Evolutionary conservation across 1,139 yeast genomes (phyloP), one percentile per base, ranked within the genome.

Genomic region (Diutina ranongensis): DNA sequence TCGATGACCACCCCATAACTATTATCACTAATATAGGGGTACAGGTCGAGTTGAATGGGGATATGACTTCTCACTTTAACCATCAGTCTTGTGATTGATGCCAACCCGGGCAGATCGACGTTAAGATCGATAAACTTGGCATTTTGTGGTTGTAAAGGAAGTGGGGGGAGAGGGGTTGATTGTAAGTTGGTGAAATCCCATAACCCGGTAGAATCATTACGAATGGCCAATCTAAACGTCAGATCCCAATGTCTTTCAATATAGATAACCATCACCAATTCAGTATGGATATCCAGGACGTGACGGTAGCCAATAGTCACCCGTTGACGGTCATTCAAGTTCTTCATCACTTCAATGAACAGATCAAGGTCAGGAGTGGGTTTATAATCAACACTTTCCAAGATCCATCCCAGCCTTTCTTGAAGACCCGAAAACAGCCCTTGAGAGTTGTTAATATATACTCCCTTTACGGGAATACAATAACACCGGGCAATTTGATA

Each of bases 161-260:
- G 55, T 16, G 80, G 71, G 2, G 82, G 78, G 28, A 80, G 57
- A 2, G 89, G 80, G 35, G 68, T 62, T 15, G 78, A 80, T 50
- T 83, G 89, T 32, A 88, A 60, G 36, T 78, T 76, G 12, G 71
- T 71, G 58, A 80, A 85, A 58, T 88, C 95, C 97, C 97, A 89
- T 31, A 87, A 61, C 2, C 97, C 97, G 1, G 94, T 80, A 10
- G 55, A 60, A 58, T 88, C 95, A 58, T 89, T 86, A 62, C 96
- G 72, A 3, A 74, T 72, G 4, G 92, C 94, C 48, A 82, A 55
- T 55, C 83, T 74, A 61, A 88, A 83, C 25, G 81, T 71, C 9
- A 81, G 73, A 49, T 75, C 71, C 95, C 95, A 88, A 62, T 86
- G 95, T 55, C 96, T 78, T 57, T 87, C 95, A 47, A 88, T 72